Conservation (phyloP, 2,329 filamentous ascomycete species). For the Pseudocercospora vitis region DNA sequence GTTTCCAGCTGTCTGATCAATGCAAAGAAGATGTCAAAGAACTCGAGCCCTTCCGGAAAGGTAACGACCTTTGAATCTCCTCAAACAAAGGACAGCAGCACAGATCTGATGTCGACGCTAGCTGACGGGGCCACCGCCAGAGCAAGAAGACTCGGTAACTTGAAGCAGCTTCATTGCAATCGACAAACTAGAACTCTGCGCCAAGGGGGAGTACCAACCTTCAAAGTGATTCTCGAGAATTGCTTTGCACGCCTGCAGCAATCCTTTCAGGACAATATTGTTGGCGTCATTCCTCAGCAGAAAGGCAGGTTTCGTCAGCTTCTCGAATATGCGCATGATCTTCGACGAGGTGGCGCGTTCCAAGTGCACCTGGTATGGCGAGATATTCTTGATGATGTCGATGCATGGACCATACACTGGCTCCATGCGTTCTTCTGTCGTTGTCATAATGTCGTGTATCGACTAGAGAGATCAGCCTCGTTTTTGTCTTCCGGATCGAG, state of each 20-base stretch:
- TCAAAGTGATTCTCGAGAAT: constrained; percentile 76
- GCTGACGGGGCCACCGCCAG: too few relatives aligned
- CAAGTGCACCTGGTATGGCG: constrained; percentile 77
- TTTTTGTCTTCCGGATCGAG: background rate
- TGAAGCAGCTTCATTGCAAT: too few relatives aligned
- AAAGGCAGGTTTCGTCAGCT: constrained; percentile 92
- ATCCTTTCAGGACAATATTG: constrained; percentile 72
- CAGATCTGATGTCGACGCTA: background rate
- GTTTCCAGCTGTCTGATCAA: too few relatives aligned
- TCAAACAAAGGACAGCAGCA: background rate
- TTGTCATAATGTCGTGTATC: constrained; percentile 87
- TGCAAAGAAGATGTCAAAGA: constrained; percentile 1
- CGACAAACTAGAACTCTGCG: background rate
- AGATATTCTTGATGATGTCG: constrained; percentile 90
- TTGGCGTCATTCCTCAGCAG: constrained; percentile 90
- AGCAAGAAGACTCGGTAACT: background rate
- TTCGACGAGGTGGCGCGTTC: constrained; percentile 74
- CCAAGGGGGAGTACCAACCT: constrained; percentile 25
- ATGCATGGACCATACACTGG: constrained; percentile 90
- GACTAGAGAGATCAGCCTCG: constrained; percentile 57
- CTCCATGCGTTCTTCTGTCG: constrained; percentile 83
- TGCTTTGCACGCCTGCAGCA: constrained; percentile 86
- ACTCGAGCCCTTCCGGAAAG: background rate
- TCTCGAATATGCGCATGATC: constrained; percentile 81
- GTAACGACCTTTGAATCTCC: background rate